Base-by-base conservation (phyloP, 1,284 basidiomycete species). In the Polyporus tsugae region DNA sequence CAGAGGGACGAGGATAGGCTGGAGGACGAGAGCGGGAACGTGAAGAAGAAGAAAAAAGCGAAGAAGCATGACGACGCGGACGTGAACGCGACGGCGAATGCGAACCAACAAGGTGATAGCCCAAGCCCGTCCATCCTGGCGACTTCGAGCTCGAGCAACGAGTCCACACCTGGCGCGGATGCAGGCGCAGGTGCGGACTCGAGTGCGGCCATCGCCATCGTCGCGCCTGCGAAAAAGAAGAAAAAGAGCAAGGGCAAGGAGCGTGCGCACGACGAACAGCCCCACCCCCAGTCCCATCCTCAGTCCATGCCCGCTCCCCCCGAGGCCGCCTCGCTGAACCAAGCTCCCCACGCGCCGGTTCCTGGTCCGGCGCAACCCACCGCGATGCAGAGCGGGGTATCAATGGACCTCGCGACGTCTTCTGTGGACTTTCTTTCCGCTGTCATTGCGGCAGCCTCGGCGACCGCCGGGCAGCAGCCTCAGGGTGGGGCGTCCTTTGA, bases 361-460 rank as follows among this genome's bases (percentile, higher is more conserved):
- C 44, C 62, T 44, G 42, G 22, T 59, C 62, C 64, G n/a, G 41
- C 57, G 15, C 72, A 67, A 49, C 57, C 71, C 42, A 55, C 64
- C 36, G 69, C 65, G 22, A 59, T 70, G 46, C 49, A 52, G 25
- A 52, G 39, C 19, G 69, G 64, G 11, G 22, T 55, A 13, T 68
- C 68, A 36, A 65, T 73, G 66, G 72, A 72, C 41, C 64, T 73
- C 53, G 68, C 69, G 44, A 71, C 75, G 2, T 75, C 77, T 2
- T 76, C 78, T n/a, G 80, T 85, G 29, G 88, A 87, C n/a, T 85
- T 92, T 59, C 79, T 92, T 36, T 88, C 87, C 65, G 78, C 77
- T 10, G 75, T 81, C 33, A 77, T 82, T 42, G 77, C 70, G 74
- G 81, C 78, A 60, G 77, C 73, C 25, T 78, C 78, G 33, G 75